Evolutionary conservation across 257 asterid genomes (phyloP).

Genomic region (Fraxinus anomala): DNA sequence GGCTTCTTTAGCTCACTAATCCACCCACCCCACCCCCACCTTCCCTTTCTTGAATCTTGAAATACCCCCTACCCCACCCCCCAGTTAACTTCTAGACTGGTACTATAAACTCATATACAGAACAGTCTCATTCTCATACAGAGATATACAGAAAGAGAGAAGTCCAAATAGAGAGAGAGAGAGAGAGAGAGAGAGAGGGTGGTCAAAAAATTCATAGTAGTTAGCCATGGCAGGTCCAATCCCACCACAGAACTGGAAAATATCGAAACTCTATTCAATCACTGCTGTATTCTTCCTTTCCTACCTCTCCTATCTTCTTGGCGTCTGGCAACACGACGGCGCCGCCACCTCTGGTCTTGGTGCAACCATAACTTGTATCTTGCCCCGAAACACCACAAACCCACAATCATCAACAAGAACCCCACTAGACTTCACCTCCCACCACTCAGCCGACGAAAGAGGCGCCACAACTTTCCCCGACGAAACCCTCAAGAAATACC

Average conservation of each 20-base stretch:
- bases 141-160: no score
- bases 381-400: slow-evolving; percentile 15
- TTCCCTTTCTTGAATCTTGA: no score
- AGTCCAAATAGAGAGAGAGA: no score
- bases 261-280: slow-evolving; percentile 1
- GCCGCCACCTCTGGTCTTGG: neutral
- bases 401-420: neutral
- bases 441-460: slow-evolving; percentile 11
- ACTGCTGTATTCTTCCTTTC: slow-evolving; percentile 8
- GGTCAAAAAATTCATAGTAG: neutral
- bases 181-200: neutral
- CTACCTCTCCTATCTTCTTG: slow-evolving; percentile 13
- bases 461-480: slow-evolving; percentile 2
- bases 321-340: slow-evolving; percentile 16
- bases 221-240: neutral
- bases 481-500: slow-evolving; percentile 16
- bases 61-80: no score
- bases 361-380: slow-evolving; percentile 18
- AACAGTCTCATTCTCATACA: no score
- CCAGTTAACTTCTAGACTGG: no score
- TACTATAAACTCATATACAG: no score
- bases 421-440: slow-evolving; percentile 26
- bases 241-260: neutral
- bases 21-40: neutral
- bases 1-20: neutral